Evolutionary conservation across 129 eudicot genomes (phyloP), one percentile per base, ranked within the genome.

Genomic region (Centaurea solstitialis): DNA sequence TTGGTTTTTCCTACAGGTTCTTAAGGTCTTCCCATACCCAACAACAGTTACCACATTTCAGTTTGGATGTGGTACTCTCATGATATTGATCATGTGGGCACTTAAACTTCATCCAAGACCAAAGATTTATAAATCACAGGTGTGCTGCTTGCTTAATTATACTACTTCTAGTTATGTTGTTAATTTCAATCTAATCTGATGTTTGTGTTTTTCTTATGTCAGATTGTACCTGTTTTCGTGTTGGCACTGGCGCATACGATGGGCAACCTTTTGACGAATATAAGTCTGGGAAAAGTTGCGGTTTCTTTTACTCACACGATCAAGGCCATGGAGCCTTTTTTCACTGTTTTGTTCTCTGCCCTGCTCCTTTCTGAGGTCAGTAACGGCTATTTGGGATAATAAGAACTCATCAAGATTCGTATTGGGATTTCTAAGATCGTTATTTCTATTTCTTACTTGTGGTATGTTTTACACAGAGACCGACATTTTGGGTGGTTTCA

Each of bases 291-390:
- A 62, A 92, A 71, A 87, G 98, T 94, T 66, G 91, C 94, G 8
- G 98, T 94, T 77, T 94, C 98, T 1, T 94, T 94, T 88, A 94
- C 98, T 79, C 97, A 94, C 87, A 94, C 98, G 2, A 92, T 94
- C 80, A 94, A 94, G 88, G 96, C 98, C 8, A 92, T 94, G 98
- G 98, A 94, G 78, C 98, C 98, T 6, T 94, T 94, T 84, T 94
- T 94, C 87, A 89, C 98, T 7, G 98, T 94, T 72, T 17, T 94
- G 21, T 84, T 94, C 70, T 88, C 97, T 50, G 81, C 86, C 72
- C 84, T 94, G 41, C 88, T 94, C 15, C 81, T 94, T 62, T 87
- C 89, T 2, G 96, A 94, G 98, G 98, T 94, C n/a, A 37, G 72
- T 82, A 22, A 15, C 23, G 1, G 66, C 73, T 78, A 23, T 68